Percentiles rank a stretch among this genome's conserved stretches.
phyloP scores from a whole-genome alignment of 805 yeast genomes.

The Candida wancherniae region DNA sequence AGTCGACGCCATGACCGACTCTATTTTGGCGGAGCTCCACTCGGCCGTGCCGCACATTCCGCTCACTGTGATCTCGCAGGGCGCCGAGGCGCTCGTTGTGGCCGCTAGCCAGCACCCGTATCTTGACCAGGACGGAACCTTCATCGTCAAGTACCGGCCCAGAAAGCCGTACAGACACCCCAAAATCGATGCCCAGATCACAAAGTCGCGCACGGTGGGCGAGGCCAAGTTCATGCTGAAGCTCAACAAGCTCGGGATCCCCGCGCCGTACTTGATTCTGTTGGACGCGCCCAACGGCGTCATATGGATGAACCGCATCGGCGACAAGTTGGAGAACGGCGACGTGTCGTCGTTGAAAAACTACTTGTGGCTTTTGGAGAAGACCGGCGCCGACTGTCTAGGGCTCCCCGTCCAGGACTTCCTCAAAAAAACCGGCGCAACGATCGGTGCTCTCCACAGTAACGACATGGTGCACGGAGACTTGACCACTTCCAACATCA shows the following conservation, averaged over 20 bases:
- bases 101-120: slow-evolving; percentile 64
- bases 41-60: slow-evolving; percentile 45
- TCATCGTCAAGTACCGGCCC: slow-evolving; percentile 81
- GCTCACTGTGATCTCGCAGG: slow-evolving; percentile 64
- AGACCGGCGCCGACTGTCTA: slow-evolving; percentile 20
- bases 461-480: slow-evolving; percentile 90
- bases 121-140: slow-evolving; percentile 19
- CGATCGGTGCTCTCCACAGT: slow-evolving; percentile 67
- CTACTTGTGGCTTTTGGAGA: slow-evolving; percentile 62
- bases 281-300: slow-evolving; percentile 76
- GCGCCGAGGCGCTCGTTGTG: slow-evolving; percentile 87
- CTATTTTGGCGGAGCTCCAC: slow-evolving; percentile 41
- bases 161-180: slow-evolving; percentile 89
- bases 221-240: slow-evolving; percentile 76
- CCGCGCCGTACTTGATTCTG: slow-evolving; percentile 68
- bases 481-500: slow-evolving; percentile 82
- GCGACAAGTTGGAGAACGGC: slow-evolving; percentile 50
- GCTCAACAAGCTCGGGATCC: slow-evolving; percentile 49
- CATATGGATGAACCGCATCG: slow-evolving; percentile 83
- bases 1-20: slow-evolving; percentile 61
- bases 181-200: slow-evolving; percentile 66
- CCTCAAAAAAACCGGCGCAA: slow-evolving; percentile 54
- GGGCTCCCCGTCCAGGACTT: slow-evolving; percentile 38
- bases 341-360: slow-evolving; percentile 62
- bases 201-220: slow-evolving; percentile 75